Conservation (phyloP, 169 alveolate species). For the Perkinsus chesapeaki region DNA sequence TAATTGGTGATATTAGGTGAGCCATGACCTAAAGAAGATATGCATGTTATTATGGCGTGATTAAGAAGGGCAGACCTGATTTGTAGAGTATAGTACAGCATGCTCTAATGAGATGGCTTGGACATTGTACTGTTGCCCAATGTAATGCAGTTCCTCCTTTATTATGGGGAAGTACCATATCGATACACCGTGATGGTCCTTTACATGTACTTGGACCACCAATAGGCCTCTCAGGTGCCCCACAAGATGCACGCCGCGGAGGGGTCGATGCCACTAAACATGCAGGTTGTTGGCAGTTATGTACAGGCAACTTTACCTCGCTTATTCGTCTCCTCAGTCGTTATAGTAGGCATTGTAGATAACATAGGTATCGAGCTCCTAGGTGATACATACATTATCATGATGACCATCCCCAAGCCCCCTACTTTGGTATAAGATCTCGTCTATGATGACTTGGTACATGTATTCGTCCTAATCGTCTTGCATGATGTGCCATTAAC, state of each 20-base stretch:
- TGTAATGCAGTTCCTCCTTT: neutral
- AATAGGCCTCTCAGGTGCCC: neutral
- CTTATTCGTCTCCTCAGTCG: neutral
- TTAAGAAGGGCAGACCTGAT: neutral
- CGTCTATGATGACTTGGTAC: neutral
- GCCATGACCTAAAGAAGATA: neutral
- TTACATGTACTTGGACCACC: neutral
- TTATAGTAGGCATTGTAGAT: neutral
- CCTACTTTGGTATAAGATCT: neutral
- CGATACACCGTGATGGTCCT: neutral
- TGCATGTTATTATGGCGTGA: neutral
- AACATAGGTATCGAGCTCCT: neutral
- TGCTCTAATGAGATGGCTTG: neutral
- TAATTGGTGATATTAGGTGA: neutral
- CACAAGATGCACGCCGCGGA: neutral
- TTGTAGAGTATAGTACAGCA: neutral
- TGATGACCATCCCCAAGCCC: neutral
- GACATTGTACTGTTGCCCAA: neutral
- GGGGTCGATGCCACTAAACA: neutral
- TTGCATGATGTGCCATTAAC: neutral
- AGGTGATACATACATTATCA: neutral
- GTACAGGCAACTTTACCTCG: neutral
- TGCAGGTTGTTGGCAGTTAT: neutral
- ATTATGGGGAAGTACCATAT: neutral
- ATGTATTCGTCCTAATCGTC: neutral